These are phyloP conservation scores for Chlorella vulgaris DNA, from an alignment of 139 green algal species.

Conservation along the genomic window DNA sequence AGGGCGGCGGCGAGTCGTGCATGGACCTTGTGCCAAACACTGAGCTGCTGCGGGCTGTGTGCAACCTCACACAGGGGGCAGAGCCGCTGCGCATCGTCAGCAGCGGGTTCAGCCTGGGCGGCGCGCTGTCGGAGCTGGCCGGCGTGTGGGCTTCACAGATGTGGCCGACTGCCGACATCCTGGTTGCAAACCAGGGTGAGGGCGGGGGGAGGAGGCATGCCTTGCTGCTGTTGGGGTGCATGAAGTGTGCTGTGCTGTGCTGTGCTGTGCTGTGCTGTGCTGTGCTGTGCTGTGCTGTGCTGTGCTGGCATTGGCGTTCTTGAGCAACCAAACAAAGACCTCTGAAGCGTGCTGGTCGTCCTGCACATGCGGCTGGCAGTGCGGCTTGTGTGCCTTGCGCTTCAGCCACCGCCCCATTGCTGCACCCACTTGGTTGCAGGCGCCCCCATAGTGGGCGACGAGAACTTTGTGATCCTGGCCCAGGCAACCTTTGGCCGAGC, in stretches of 20 bases:
- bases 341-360: no score
- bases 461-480: conserved; percentile 4
- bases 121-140: conserved; percentile 10
- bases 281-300: no score
- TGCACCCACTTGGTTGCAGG: no score
- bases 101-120: conserved; percentile 7
- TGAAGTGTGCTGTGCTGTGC: no score
- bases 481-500: not conserved
- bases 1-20: not conserved
- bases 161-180: conserved; percentile 30
- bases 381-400: no score
- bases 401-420: no score
- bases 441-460: conserved; percentile 30
- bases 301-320: no score
- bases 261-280: no score
- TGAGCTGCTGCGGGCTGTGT: not conserved
- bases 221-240: no score
- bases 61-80: not conserved
- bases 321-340: no score
- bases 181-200: conserved; percentile 27
- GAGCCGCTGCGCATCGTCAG: not conserved
- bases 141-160: conserved; percentile 36
- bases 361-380: no score
- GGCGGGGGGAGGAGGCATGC: no score
- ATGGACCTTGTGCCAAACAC: not conserved